Conservation (phyloP, 192 early-diverging fungal species). For the Lobosporangium transversale region DNA sequence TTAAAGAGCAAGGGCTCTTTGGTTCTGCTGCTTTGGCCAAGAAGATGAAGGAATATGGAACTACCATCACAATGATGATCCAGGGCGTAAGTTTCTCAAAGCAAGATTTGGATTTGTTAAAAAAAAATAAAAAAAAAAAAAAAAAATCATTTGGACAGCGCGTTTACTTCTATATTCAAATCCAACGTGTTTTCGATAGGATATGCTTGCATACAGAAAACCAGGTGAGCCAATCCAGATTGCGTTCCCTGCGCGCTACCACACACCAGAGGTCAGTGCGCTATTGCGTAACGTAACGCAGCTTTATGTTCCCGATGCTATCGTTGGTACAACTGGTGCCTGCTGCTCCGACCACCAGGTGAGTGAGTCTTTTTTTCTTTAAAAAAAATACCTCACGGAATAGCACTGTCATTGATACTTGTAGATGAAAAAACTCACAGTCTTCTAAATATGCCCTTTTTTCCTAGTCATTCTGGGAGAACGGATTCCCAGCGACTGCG, state of each 20-base stretch:
- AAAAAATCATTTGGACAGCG: too few species aligned
- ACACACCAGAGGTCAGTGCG: slow-evolving; percentile 44
- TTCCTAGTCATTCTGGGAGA: slow-evolving; percentile 55
- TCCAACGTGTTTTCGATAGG: too few species aligned
- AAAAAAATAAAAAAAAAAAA: too few species aligned
- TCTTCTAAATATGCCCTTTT: too few species aligned
- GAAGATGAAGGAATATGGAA: slow-evolving; percentile 29
- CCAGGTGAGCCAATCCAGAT: slow-evolving; percentile 57
- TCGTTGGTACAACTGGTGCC: slow-evolving; percentile 48
- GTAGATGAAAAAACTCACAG: too few species aligned
- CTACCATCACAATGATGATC: slow-evolving; percentile 53
- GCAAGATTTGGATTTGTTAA: too few species aligned
- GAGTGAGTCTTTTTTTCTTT: background rate
- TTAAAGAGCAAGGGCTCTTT: slow-evolving; percentile 55
- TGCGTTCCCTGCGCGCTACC: slow-evolving; percentile 54
- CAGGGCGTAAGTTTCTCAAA: slow-evolving; percentile 45
- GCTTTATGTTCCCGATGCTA: slow-evolving; percentile 52
- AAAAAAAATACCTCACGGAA: too few species aligned
- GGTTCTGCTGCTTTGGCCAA: slow-evolving; percentile 54
- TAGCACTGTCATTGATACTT: too few species aligned
- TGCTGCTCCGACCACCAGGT: slow-evolving; percentile 60
- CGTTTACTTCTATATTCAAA: too few species aligned
- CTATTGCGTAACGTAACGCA: slow-evolving; percentile 51
- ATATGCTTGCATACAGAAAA: slow-evolving; percentile 58
- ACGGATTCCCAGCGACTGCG: slow-evolving; percentile 50